phyloP scores from a whole-genome alignment of 306 rosid species.

The Boehmeria nivea region DNA sequence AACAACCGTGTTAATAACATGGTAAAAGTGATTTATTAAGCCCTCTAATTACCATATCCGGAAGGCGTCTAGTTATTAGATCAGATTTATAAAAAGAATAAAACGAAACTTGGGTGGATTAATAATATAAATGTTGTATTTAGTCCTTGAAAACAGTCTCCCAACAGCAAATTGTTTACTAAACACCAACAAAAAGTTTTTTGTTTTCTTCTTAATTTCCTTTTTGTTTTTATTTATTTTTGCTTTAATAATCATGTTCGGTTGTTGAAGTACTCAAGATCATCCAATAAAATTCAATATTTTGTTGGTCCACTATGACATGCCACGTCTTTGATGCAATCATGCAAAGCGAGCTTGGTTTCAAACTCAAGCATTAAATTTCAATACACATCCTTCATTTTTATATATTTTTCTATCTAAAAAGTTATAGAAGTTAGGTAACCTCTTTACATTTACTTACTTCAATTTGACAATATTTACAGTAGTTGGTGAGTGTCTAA shows the following conservation, averaged over 20 bases:
- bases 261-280: slow-evolving; percentile 1
- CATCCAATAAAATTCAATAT: not conserved
- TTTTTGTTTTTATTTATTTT: not conserved
- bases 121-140: too few relatives aligned
- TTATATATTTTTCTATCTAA: too few relatives aligned
- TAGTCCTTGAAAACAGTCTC: not conserved
- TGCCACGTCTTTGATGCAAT: slow-evolving; percentile 1
- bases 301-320: not conserved
- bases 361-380: too few relatives aligned
- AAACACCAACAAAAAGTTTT: not conserved
- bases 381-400: too few relatives aligned
- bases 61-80: not conserved
- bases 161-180: not conserved
- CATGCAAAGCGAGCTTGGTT: not conserved
- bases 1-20: too few relatives aligned
- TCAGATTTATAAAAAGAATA: not conserved
- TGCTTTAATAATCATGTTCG: slow-evolving; percentile 2
- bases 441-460: too few relatives aligned
- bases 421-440: too few relatives aligned
- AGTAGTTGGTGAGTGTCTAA: too few relatives aligned
- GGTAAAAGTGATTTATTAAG: not conserved
- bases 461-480: too few relatives aligned
- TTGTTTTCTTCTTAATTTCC: not conserved
- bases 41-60: not conserved
- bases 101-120: not conserved